Evolutionary conservation across 2,329 filamentous ascomycete genomes (phyloP).

Genomic region (Clonostachys rosea): DNA sequence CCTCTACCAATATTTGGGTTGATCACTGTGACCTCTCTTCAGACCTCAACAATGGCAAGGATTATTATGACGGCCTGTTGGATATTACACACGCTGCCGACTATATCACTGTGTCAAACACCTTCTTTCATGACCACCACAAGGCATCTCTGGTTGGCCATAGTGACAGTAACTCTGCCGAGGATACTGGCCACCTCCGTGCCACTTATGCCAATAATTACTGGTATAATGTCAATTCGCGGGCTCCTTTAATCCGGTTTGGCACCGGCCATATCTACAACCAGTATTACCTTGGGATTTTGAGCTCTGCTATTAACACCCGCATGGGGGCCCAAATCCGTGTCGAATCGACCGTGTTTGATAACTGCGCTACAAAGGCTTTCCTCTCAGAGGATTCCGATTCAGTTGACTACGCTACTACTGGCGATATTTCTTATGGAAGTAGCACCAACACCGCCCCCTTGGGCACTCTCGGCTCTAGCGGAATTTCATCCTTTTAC

Average conservation of each 20-base stretch:
- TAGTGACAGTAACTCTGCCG: conserved; percentile 49
- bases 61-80: conserved; percentile 31
- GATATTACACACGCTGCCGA: conserved; percentile 35
- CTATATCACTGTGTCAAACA: conserved; percentile 31
- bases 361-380: conserved; percentile 20
- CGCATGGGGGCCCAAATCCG: conserved; percentile 46
- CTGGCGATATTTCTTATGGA: conserved; percentile 32
- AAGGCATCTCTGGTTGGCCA: conserved; percentile 57
- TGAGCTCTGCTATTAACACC: conserved; percentile 44
- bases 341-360: conserved; percentile 45
- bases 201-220: conserved; percentile 58
- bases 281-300: conserved; percentile 34
- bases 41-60: conserved; percentile 26
- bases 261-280: conserved; percentile 46
- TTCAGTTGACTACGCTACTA: conserved; percentile 28
- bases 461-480: conserved; percentile 2
- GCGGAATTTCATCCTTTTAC: conserved; percentile 4
- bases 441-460: conserved; percentile 28
- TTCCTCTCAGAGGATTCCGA: conserved; percentile 28
- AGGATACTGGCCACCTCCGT: conserved; percentile 51
- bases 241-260: conserved; percentile 52
- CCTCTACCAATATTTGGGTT: conserved; percentile 38
- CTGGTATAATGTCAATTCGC: conserved; percentile 54
- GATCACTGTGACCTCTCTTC: conserved; percentile 32
- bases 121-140: conserved; percentile 33